Conservation (phyloP, 2,329 filamentous ascomycete species). For the Plectosphaerella cucumerina region DNA sequence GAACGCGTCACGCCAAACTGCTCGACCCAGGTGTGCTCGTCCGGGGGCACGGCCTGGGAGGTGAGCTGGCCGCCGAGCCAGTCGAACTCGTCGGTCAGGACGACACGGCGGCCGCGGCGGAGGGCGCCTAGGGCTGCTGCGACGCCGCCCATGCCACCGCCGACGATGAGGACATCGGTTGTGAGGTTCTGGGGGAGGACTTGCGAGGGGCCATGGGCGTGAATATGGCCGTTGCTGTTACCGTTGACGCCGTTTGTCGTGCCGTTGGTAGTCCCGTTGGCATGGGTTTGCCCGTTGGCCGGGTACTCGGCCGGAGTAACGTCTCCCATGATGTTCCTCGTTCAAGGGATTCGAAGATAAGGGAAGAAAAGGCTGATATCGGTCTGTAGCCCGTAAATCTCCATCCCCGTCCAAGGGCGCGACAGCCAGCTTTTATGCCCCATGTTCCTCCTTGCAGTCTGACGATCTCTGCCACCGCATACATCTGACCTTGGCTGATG, state of each 20-base stretch:
- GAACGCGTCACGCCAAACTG: conserved; percentile 22
- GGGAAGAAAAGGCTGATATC: too few relatives aligned
- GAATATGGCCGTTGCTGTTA: background rate
- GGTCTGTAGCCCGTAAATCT: too few relatives aligned
- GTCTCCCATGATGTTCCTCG: too few relatives aligned
- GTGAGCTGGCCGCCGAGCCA: conserved; percentile 22
- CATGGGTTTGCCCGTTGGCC: background rate
- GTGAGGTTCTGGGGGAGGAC: conserved; percentile 8
- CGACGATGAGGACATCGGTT: conserved; percentile 18
- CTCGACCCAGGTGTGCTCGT: conserved; percentile 23
- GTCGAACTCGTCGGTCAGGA: conserved; percentile 21
- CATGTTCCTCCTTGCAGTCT: background rate
- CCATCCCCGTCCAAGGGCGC: background rate
- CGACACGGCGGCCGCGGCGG: conserved; percentile 15
- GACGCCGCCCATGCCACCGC: conserved; percentile 20
- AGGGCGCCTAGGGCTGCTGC: conserved; percentile 21
- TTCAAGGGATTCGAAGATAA: too few relatives aligned
- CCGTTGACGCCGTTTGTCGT: background rate
- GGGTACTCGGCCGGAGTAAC: too few relatives aligned
- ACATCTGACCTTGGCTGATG: background rate
- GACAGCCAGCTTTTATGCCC: background rate
- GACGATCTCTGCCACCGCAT: background rate
- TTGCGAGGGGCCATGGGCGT: background rate
- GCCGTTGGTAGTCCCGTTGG: background rate
- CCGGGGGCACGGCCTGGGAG: conserved; percentile 21